Percentiles rank a stretch among this genome's conserved stretches.
Conservation (phyloP, 306 rosid species). For the Biancaea sappan region DNA sequence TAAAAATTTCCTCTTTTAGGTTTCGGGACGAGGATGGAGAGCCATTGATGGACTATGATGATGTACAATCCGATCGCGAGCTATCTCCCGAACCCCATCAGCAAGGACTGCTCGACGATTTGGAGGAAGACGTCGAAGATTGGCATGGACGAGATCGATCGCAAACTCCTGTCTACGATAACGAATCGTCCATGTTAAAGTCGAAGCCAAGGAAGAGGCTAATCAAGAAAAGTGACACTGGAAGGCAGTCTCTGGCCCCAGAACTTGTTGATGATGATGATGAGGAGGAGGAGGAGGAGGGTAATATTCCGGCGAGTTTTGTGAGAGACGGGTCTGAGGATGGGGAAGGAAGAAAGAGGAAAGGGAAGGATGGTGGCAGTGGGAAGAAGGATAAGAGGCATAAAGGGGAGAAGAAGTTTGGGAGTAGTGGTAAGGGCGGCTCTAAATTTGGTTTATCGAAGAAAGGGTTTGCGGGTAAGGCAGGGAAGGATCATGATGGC, state of each 20-base stretch:
- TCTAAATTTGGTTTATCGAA: slow-evolving; percentile 50
- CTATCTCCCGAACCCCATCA: slow-evolving; percentile 69
- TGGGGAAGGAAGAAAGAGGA: slow-evolving; percentile 51
- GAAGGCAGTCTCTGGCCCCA: slow-evolving; percentile 49
- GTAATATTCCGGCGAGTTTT: slow-evolving; percentile 43
- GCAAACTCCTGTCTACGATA: slow-evolving; percentile 79
- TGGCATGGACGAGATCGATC: slow-evolving; percentile 68
- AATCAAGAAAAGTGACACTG: slow-evolving; percentile 65
- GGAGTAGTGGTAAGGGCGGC: slow-evolving; percentile 51
- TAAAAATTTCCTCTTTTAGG: slow-evolving; percentile 43
- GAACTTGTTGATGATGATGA: slow-evolving; percentile 58
- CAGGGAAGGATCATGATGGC: slow-evolving; percentile 78
- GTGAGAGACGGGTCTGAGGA: slow-evolving; percentile 54
- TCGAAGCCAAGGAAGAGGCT: slow-evolving; percentile 88
- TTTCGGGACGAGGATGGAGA: slow-evolving; percentile 95
- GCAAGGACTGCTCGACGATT: slow-evolving; percentile 50
- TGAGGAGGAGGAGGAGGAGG: slow-evolving; percentile 42
- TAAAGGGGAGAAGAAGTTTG: slow-evolving; percentile 68
- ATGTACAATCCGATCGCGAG: slow-evolving; percentile 69
- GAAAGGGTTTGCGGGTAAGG: slow-evolving; percentile 68
- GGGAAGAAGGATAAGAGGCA: slow-evolving; percentile 77
- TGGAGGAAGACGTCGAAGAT: slow-evolving; percentile 50
- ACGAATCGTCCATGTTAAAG: slow-evolving; percentile 47
- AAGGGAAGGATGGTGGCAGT: slow-evolving; percentile 49
- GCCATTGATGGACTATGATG: slow-evolving; percentile 89